These are phyloP conservation scores for Laetiporus sulphureus DNA, from an alignment of 1,284 basidiomycete species.

Conservation along the genomic window DNA sequence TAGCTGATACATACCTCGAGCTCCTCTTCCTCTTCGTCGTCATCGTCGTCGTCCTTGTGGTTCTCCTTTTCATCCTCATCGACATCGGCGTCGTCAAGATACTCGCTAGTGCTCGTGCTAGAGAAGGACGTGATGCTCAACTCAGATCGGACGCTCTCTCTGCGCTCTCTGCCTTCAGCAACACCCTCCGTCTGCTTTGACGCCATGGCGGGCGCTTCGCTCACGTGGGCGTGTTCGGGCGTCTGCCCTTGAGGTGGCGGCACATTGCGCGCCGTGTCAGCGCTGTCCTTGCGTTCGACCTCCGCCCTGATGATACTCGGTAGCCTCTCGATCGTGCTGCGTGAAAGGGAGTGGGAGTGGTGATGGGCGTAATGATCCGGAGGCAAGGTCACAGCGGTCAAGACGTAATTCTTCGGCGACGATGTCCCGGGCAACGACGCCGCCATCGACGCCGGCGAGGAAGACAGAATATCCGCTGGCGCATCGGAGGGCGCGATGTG, in stretches of 20 bases:
- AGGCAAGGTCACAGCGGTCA: constrained; percentile 20
- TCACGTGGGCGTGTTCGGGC: constrained; percentile 5
- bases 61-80: constrained; percentile 14
- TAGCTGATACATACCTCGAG: constrained; percentile 8
- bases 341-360: constrained; percentile 13
- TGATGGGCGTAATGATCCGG: constrained; percentile 11
- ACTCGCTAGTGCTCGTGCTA: constrained; percentile 9
- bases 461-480: not conserved
- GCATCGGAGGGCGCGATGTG: not conserved
- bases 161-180: constrained; percentile 3
- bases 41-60: constrained; percentile 16
- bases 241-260: constrained; percentile 7
- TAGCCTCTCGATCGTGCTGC: constrained; percentile 6
- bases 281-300: constrained; percentile 20
- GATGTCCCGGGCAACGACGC: constrained; percentile 6
- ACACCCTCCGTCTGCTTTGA: too few species aligned
- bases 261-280: constrained; percentile 19
- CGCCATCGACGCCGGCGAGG: constrained; percentile 6
- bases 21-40: constrained; percentile 13
- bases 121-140: constrained; percentile 4
- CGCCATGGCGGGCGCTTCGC: not conserved
- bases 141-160: constrained; percentile 7
- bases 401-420: constrained; percentile 16
- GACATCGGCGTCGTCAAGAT: constrained; percentile 8
- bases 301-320: constrained; percentile 3